phyloP scores from a whole-genome alignment of 441 rosid species.

The Populus hybrid region DNA sequence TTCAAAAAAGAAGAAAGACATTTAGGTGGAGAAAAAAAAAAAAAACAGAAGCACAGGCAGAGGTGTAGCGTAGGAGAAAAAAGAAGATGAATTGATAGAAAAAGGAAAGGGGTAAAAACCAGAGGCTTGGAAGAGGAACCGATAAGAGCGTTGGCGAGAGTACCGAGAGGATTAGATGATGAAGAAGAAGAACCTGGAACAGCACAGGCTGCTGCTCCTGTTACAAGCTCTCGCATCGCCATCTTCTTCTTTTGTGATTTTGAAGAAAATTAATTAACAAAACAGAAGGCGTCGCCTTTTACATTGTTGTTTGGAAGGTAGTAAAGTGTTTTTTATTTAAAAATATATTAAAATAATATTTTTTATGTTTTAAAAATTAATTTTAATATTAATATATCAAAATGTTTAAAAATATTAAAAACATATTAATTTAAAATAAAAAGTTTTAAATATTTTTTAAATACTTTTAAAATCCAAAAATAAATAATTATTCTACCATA shows the following conservation, averaged over 20 bases:
- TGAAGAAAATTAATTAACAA: no score
- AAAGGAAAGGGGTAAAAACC: constrained; percentile 33
- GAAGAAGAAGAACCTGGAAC: constrained; percentile 88
- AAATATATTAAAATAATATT: no score
- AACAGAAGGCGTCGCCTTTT: no score
- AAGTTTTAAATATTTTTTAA: no score
- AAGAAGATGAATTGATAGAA: background rate
- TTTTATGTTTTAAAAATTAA: no score
- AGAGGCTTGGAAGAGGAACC: constrained; percentile 90
- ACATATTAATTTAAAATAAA: no score
- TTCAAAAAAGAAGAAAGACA: background rate
- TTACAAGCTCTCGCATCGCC: constrained; percentile 93
- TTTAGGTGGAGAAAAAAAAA: background rate
- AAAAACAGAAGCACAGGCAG: background rate
- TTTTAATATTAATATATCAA: no score
- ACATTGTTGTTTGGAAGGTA: no score
- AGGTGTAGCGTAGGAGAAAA: background rate
- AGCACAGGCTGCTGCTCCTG: constrained; percentile 96
- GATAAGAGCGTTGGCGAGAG: constrained; percentile 82
- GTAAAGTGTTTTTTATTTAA: no score
- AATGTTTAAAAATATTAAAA: no score
- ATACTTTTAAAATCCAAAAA: no score
- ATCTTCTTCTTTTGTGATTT: background rate
- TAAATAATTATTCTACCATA: no score
- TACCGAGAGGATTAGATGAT: constrained; percentile 77